Conservation (phyloP, 2,329 filamentous ascomycete species). For the Pseudogymnoascus sp. region DNA sequence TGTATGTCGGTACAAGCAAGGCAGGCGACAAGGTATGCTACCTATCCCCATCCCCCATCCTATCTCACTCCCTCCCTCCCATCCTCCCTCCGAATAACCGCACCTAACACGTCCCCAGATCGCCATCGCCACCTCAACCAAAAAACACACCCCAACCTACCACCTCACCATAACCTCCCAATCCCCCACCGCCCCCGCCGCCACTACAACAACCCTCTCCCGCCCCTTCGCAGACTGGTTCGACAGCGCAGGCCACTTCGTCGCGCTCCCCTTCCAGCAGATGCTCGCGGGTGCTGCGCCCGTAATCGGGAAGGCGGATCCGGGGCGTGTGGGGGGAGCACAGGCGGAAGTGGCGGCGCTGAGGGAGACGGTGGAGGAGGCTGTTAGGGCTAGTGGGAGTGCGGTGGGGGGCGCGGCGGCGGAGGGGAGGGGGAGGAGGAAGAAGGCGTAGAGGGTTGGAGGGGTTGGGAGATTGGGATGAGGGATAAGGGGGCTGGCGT, state of each 20-base stretch:
- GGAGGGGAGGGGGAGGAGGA: constrained; percentile 22
- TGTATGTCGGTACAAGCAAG: constrained; percentile 64
- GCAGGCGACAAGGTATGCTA: constrained; percentile 55
- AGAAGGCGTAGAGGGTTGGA: constrained; percentile 18
- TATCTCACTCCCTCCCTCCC: background rate
- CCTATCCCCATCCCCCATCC: background rate
- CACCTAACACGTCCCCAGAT: constrained; percentile 43
- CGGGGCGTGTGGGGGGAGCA: constrained; percentile 39
- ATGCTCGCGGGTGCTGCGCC: constrained; percentile 63
- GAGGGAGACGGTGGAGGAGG: constrained; percentile 18
- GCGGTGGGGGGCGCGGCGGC: constrained; percentile 11
- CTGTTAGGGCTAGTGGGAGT: constrained; percentile 12
- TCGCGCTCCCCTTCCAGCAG: constrained; percentile 68
- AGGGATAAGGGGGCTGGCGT: background rate
- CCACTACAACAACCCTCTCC: constrained; percentile 44
- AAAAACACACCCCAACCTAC: constrained; percentile 78
- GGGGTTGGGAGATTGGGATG: too few species aligned
- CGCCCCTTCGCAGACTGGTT: constrained; percentile 70
- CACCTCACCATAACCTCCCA: constrained; percentile 55
- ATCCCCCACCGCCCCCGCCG: constrained; percentile 24
- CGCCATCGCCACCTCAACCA: constrained; percentile 60
- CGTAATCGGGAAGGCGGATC: constrained; percentile 56
- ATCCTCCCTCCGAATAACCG: background rate
- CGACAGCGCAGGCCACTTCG: constrained; percentile 62
- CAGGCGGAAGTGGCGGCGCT: constrained; percentile 25